phyloP scores from a whole-genome alignment of 2,329 filamentous ascomycete genomes.

The Stagonosporopsis tanaceti region DNA sequence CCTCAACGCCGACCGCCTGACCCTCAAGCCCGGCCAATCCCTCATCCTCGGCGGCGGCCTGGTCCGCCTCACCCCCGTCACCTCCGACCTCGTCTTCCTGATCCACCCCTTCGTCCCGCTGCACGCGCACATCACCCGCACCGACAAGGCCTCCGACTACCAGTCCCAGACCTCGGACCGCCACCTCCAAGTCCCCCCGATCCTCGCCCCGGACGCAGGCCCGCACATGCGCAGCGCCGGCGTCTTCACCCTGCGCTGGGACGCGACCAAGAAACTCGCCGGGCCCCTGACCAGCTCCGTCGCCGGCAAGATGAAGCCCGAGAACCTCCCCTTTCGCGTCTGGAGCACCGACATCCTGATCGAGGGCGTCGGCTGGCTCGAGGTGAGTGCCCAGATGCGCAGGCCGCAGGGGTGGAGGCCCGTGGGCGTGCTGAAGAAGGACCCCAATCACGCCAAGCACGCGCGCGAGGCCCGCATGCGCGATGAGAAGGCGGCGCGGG shows the following conservation, averaged over 20 bases:
- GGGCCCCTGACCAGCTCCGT: constrained; percentile 73
- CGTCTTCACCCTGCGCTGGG: constrained; percentile 75
- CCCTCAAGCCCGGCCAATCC: constrained; percentile 78
- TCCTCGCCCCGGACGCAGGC: constrained; percentile 57
- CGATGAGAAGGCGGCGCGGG: constrained; percentile 22
- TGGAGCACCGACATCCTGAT: constrained; percentile 85
- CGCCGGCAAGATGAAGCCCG: constrained; percentile 69
- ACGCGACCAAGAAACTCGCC: constrained; percentile 81
- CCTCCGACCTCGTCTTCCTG: constrained; percentile 71
- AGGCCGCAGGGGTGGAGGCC: constrained; percentile 44
- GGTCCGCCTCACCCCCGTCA: constrained; percentile 82
- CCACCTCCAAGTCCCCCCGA: constrained; percentile 69
- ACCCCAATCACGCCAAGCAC: constrained; percentile 37
- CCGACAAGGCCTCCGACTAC: constrained; percentile 78
- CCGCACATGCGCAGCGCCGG: constrained; percentile 66
- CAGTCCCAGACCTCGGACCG: constrained; percentile 65
- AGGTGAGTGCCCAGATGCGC: constrained; percentile 83
- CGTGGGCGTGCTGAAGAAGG: constrained; percentile 59
- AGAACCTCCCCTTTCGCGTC: constrained; percentile 79
- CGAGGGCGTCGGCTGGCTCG: constrained; percentile 93
- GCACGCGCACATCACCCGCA: constrained; percentile 76
- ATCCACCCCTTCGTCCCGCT: constrained; percentile 89
- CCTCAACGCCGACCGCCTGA: constrained; percentile 74
- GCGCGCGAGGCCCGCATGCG: constrained; percentile 22
- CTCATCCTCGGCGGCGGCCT: constrained; percentile 82